Evolutionary conservation across 768 basidiomycete genomes (phyloP), one percentile per base, ranked within the genome.

Genomic region (Zangia roseola): DNA sequence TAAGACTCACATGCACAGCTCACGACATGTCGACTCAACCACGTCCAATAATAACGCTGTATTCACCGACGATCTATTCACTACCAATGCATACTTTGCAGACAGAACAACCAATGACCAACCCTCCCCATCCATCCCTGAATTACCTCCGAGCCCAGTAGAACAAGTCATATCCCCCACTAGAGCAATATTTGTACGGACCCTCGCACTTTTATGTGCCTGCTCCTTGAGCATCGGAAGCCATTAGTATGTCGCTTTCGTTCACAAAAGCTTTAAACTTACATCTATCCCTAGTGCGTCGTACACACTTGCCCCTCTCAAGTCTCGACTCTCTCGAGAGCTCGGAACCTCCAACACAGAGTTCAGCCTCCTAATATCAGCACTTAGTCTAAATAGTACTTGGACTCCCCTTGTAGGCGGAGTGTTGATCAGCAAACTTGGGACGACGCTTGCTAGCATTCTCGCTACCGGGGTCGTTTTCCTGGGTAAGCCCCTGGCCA

Each of bases 381-480:
- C 88, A 0, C 84, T 83, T 59, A 86, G 82, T 49, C 67, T 93
- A 30, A 90, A 91, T 62, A 82, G 77, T 34, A 82, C 83, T 3
- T 81, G 82, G 79, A 93, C 91, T 8, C 91, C 90, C 0, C 76
- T 92, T 6, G 74, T 91, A 3, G 87, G 84, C 8, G 90, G 90
- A 3, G 46, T 92, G 5, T 72, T 91, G 35, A 82, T 83, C 9
- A 83, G 79, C 58, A 78, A 75, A 45, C 73, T 90, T 2, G 89
- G 89, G 20, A 89, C 88, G 2, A 87, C 88, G 0, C 65, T 74
- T 24, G 80, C 82, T 0, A 82, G 86, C 47, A 84, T 92, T 40
- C 65, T 88, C 14, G 87, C 91, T 1, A 93, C 90, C 0, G 80
- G 84, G 1, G 71, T 86, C 20, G 83, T 92, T 19, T 77, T 89